Base-by-base conservation (phyloP, 1,139 yeast genomes). In the Zygoascus hellenicus region DNA sequence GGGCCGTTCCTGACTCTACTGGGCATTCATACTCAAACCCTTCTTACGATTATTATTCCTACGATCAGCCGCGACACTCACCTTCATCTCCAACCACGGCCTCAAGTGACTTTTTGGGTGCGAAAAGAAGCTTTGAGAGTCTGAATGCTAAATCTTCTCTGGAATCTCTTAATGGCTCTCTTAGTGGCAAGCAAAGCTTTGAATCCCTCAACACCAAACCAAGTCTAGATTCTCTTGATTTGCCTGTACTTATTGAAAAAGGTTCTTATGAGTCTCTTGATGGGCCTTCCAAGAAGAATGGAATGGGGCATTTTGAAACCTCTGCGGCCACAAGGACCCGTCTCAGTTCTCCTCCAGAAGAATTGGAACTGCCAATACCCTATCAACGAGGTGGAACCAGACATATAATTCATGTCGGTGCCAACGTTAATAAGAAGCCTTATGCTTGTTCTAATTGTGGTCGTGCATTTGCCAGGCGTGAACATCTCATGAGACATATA, bases 401-500 rank as follows among this genome's bases (percentile, higher is more conserved):
- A 39, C 42, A 34, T 29, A 43, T 39, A 28, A 44, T 44, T 30
- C 37, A 44, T 38, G 42, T 44, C 13, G 42, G 37, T 22, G 32
- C 47, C 5, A 43, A 36, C 14, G 43, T 38, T 19, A 28, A 47
- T 7, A 56, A 55, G 43, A 57, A 58, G 48, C 57, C 60, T n/a
- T 58, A 55, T 43, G 54, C 54, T 19, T 58, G 62, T 42, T 49
- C 49, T 2, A 48, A 50, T 19, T 58, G 62, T 34, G 62, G 61
- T 1, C 48, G 62, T 19, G 54, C 59, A 22, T 58, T 58, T 49
- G 56, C 60, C 6, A 42, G 62, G 10, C 47, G 62, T 33, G 62
- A 58, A 48, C 62, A 58, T 39, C 48, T 58, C 38, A 57, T 47
- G 43, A 47, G 62, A 5, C 62, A 58, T 41, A 50, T 58, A n/a